phyloP scores from a whole-genome alignment of 768 basidiomycete species.

The Tulasnella sp. region DNA sequence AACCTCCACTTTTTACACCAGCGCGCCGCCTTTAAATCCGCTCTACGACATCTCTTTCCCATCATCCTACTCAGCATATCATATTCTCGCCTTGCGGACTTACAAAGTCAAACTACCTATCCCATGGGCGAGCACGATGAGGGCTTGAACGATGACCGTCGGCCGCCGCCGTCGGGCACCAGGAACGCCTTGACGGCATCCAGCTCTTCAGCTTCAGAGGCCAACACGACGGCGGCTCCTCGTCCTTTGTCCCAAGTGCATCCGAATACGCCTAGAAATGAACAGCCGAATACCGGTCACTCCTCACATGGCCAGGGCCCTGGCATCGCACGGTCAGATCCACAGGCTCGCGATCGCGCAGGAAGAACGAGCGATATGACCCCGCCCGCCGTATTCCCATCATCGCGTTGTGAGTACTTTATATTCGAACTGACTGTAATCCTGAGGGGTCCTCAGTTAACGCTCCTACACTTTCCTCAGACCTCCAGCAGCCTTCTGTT shows the following conservation, averaged over 20 bases:
- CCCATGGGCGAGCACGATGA: neutral
- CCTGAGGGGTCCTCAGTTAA: neutral
- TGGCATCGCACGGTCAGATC: neutral
- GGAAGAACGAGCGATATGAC: neutral
- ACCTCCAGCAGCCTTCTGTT: neutral
- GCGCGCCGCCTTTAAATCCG: neutral
- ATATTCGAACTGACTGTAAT: neutral
- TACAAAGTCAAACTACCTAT: neutral
- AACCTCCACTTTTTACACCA: neutral
- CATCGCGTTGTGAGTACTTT: neutral
- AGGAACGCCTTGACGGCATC: neutral
- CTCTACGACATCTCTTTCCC: neutral
- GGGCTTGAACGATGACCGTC: neutral
- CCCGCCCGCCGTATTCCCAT: neutral
- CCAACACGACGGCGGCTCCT: neutral
- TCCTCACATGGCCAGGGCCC: neutral
- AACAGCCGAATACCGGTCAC: neutral
- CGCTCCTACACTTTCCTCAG: neutral
- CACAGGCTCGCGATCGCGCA: neutral
- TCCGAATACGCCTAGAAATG: neutral
- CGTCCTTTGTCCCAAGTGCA: neutral
- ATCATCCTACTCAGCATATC: neutral
- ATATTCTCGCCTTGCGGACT: neutral
- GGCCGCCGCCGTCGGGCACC: neutral
- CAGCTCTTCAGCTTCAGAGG: conserved; percentile 11